Percentiles rank a stretch among this genome's conserved stretches.
phyloP scores from a whole-genome alignment of 2,329 filamentous ascomycete genomes.

The Aspergillus udagawae region DNA sequence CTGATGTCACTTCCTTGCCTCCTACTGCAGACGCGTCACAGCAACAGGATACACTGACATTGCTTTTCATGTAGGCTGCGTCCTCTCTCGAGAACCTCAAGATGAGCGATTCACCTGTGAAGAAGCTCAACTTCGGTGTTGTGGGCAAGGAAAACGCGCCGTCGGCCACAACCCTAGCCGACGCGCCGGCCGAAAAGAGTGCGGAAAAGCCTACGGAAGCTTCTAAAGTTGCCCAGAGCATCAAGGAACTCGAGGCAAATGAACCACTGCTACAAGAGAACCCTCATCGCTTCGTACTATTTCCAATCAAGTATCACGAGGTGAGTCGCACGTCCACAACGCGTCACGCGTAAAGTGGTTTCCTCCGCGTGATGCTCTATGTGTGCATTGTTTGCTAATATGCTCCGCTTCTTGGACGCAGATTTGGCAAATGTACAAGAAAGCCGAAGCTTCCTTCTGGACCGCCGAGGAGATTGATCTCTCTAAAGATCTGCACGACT shows the following conservation, averaged over 20 bases:
- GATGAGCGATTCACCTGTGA: slow-evolving; percentile 80
- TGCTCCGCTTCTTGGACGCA: slow-evolving; percentile 38
- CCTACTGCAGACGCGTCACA: slow-evolving; percentile 28
- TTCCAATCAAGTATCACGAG: slow-evolving; percentile 99
- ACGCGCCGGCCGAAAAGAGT: slow-evolving; percentile 55
- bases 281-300: slow-evolving; percentile 91
- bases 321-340: slow-evolving; percentile 60
- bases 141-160: slow-evolving; percentile 78
- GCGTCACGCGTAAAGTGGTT: slow-evolving; percentile 66
- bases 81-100: slow-evolving; percentile 82
- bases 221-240: slow-evolving; percentile 45
- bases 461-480: slow-evolving; percentile 99
- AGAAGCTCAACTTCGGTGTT: slow-evolving; percentile 77
- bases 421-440: slow-evolving; percentile 99
- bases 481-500: slow-evolving; percentile 98
- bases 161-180: slow-evolving; percentile 48
- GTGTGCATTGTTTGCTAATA: slow-evolving; percentile 35
- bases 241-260: slow-evolving; percentile 68
- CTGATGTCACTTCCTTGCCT: slow-evolving; percentile 39
- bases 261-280: slow-evolving; percentile 96
- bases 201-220: slow-evolving; percentile 40
- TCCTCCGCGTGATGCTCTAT: slow-evolving; percentile 6
- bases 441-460: slow-evolving; percentile 99
- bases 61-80: slow-evolving; percentile 61
- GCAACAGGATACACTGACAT: slow-evolving; percentile 37